These are phyloP conservation scores for Ilex asprella DNA, from an alignment of 257 asterid genomes.

Conservation along the genomic window DNA sequence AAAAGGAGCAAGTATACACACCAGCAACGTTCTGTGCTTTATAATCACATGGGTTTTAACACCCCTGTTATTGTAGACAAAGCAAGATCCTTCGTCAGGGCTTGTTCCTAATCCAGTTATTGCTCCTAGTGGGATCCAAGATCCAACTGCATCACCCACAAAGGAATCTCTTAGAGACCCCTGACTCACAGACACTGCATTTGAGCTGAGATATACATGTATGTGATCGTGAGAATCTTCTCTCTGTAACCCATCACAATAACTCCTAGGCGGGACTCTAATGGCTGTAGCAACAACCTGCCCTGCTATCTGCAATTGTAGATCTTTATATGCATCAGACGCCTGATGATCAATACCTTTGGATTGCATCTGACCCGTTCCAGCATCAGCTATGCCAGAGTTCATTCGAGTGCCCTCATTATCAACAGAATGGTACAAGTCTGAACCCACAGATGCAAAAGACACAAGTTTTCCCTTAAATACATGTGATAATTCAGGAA, in stretches of 20 bases:
- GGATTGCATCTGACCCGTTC: slow-evolving; percentile 25
- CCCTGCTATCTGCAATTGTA: slow-evolving; percentile 71
- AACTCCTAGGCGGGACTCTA: slow-evolving; percentile 51
- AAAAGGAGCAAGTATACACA: slow-evolving; percentile 18
- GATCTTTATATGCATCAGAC: slow-evolving; percentile 64
- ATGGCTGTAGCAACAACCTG: slow-evolving; percentile 73
- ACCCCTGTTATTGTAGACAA: slow-evolving; percentile 52
- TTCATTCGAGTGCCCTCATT: slow-evolving; percentile 16
- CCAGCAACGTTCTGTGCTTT: slow-evolving; percentile 92
- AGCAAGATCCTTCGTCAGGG: slow-evolving; percentile 83
- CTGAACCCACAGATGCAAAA: slow-evolving; percentile 12
- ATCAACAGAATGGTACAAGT: slow-evolving; percentile 21
- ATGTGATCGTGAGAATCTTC: slow-evolving; percentile 56
- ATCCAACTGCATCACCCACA: slow-evolving; percentile 30
- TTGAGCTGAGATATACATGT: slow-evolving; percentile 48
- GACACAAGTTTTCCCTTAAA: slow-evolving; percentile 33
- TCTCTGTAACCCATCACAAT: slow-evolving; percentile 19
- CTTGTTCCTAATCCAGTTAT: slow-evolving; percentile 77
- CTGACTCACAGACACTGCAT: slow-evolving; percentile 17
- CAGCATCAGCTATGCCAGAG: slow-evolving; percentile 21
- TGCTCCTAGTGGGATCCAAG: slow-evolving; percentile 54
- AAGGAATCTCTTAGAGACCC: slow-evolving; percentile 13
- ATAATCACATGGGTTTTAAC: slow-evolving; percentile 71
- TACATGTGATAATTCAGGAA: slow-evolving; percentile 41
- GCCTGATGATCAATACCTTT: slow-evolving; percentile 18